Conservation (phyloP, 2,329 filamentous ascomycete genomes). For the Chalaropsis ovoidea region DNA sequence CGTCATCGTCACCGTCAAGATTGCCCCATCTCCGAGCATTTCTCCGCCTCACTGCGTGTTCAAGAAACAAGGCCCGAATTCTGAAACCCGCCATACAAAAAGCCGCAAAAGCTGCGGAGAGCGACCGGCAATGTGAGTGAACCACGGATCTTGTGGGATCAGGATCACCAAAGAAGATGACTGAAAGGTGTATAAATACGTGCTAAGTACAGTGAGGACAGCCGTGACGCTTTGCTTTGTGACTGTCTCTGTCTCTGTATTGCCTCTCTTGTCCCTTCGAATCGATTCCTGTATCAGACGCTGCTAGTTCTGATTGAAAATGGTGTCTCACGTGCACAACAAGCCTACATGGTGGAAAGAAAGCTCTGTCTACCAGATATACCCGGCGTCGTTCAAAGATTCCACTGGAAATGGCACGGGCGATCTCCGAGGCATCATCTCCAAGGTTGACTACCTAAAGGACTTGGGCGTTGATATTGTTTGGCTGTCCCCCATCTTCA, state of each 20-base stretch:
- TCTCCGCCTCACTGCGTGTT: not conserved
- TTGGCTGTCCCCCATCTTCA: constrained; percentile 43
- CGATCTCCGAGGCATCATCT: constrained; percentile 49
- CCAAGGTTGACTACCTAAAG: constrained; percentile 46
- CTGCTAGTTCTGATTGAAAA: not conserved
- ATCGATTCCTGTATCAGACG: not conserved
- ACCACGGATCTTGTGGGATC: not conserved
- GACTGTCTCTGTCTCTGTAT: not conserved
- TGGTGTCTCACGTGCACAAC: constrained; percentile 5
- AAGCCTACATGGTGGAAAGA: constrained; percentile 48
- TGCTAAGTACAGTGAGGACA: not conserved
- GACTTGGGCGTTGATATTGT: constrained; percentile 49
- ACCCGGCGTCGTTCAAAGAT: constrained; percentile 52
- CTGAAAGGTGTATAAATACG: not conserved
- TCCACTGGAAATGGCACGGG: constrained; percentile 47
- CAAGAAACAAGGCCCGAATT: constrained; percentile 7
- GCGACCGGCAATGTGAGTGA: not conserved
- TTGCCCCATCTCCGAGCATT: constrained; percentile 1
- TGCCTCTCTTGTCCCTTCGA: not conserved
- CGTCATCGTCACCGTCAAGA: not conserved
- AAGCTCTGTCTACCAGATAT: constrained; percentile 51
- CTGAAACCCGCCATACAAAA: not conserved
- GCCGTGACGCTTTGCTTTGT: no score
- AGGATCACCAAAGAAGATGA: not conserved
- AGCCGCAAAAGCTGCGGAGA: not conserved